These are phyloP conservation scores for Ganoderma lingzhi DNA, from an alignment of 1,284 basidiomycete genomes.

Conservation along the genomic window DNA sequence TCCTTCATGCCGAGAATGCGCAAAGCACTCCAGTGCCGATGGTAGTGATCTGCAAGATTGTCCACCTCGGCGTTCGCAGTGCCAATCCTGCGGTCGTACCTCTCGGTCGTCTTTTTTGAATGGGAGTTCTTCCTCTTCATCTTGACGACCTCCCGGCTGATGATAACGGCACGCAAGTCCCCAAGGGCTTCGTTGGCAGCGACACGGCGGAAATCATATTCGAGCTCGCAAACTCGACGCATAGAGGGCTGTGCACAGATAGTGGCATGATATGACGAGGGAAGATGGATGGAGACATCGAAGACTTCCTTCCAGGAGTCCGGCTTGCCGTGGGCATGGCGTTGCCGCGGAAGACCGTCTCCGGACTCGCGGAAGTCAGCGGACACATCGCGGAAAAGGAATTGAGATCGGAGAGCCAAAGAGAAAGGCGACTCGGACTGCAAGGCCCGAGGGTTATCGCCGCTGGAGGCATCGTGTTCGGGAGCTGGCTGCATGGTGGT, in stretches of 20 bases:
- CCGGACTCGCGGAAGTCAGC: background rate
- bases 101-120: background rate
- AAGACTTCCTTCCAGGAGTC: background rate
- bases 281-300: background rate
- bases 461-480: no score
- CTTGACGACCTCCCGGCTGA: background rate
- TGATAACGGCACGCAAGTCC: background rate
- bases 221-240: background rate
- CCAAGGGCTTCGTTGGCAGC: background rate
- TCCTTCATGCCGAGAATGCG: background rate
- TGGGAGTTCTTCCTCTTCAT: conserved; percentile 1
- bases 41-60: background rate
- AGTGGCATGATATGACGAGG: background rate
- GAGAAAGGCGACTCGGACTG: background rate
- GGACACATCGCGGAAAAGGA: background rate
- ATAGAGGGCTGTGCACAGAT: conserved; percentile 3
- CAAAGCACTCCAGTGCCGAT: background rate
- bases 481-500: no score
- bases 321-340: background rate
- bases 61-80: background rate
- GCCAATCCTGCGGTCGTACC: background rate
- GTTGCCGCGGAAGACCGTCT: background rate
- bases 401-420: background rate
- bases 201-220: background rate
- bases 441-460: no score